Conservation (phyloP, 768 basidiomycete genomes). For the Amanita exitialis region DNA sequence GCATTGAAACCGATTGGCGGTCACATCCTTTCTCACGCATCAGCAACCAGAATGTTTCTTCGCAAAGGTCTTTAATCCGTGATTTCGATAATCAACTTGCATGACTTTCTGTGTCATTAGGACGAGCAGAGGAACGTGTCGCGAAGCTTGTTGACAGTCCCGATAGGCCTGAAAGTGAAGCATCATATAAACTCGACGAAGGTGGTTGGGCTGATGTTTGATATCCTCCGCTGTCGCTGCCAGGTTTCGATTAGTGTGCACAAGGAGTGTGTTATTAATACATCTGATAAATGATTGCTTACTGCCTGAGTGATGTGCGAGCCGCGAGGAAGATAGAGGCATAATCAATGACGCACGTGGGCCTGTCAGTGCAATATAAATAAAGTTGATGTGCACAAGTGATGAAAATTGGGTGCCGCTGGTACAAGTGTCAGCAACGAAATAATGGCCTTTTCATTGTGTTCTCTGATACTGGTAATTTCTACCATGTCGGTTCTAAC, state of each 20-base stretch:
- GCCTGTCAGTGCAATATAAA: too few relatives aligned
- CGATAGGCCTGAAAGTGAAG: conserved; percentile 83
- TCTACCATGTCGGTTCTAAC: background rate
- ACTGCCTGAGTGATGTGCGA: too few relatives aligned
- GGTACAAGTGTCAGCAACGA: background rate
- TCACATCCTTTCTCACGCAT: conserved; percentile 82
- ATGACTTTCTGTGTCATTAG: conserved; percentile 23
- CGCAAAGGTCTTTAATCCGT: conserved; percentile 55
- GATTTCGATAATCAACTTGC: background rate
- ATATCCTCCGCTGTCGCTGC: conserved; percentile 9
- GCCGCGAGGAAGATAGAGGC: too few relatives aligned
- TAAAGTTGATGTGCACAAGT: too few relatives aligned
- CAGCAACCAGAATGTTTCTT: conserved; percentile 79
- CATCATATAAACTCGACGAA: conserved; percentile 85
- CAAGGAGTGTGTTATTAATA: too few relatives aligned
- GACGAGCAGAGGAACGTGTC: conserved; percentile 84
- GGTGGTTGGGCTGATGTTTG: conserved; percentile 84
- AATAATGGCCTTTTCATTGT: background rate
- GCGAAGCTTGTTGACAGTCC: conserved; percentile 88
- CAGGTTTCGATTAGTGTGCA: too few relatives aligned
- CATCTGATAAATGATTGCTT: too few relatives aligned
- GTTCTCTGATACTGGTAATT: background rate
- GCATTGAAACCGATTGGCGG: conserved; percentile 88
- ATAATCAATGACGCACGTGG: too few relatives aligned
- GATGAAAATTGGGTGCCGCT: background rate